These are phyloP conservation scores for Naganishia cerealis DNA, from an alignment of 1,284 basidiomycete species.

Conservation along the genomic window DNA sequence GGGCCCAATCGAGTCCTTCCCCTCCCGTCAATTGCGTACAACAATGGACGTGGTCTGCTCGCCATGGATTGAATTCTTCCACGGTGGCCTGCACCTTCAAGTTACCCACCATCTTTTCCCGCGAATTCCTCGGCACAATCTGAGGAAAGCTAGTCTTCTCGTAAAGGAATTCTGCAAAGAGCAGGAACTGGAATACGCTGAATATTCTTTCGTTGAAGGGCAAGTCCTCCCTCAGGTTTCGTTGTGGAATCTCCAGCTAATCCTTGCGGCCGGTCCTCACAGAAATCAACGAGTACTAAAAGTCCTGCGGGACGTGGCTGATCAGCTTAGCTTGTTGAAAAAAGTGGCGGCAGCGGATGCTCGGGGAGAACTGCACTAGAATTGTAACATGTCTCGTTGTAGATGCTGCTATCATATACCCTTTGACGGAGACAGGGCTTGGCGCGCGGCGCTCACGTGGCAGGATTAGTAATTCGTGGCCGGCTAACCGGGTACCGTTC, in stretches of 20 bases:
- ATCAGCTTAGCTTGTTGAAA: slow-evolving; percentile 52
- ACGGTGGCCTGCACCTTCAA: slow-evolving; percentile 90
- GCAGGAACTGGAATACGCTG: slow-evolving; percentile 79
- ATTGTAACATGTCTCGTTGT: slow-evolving; percentile 15
- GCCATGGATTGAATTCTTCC: slow-evolving; percentile 77
- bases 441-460: too few relatives aligned
- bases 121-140: slow-evolving; percentile 88
- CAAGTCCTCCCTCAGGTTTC: slow-evolving; percentile 32
- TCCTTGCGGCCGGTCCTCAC: background rate
- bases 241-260: background rate
- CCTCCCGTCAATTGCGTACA: slow-evolving; percentile 88
- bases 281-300: slow-evolving; percentile 51
- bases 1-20: slow-evolving; percentile 86
- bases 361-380: slow-evolving; percentile 29
- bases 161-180: slow-evolving; percentile 84
- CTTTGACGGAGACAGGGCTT: too few relatives aligned
- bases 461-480: too few relatives aligned
- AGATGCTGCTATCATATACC: slow-evolving; percentile 6
- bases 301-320: slow-evolving; percentile 51
- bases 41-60: slow-evolving; percentile 93
- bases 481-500: too few relatives aligned
- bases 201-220: slow-evolving; percentile 83
- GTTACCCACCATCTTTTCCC: slow-evolving; percentile 98
- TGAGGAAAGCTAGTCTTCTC: slow-evolving; percentile 73
- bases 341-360: slow-evolving; percentile 48